These are phyloP conservation scores for Neobulgaria alba DNA, from an alignment of 2,329 filamentous ascomycete species.

Conservation along the genomic window DNA sequence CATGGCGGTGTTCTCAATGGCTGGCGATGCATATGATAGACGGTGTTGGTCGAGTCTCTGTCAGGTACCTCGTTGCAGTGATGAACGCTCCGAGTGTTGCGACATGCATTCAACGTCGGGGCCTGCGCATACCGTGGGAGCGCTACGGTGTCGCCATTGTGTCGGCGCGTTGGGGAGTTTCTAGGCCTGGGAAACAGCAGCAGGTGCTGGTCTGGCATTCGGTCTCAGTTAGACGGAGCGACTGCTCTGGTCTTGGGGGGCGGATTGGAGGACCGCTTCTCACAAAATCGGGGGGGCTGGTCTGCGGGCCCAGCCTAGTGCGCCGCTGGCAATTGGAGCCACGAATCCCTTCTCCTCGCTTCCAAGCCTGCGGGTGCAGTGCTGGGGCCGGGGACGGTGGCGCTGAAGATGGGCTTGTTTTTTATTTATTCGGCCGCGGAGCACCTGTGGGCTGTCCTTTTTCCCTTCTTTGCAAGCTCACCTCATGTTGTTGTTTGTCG, in stretches of 20 bases:
- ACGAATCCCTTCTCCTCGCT: too few species aligned
- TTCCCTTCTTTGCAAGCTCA: background rate
- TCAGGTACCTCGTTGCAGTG: background rate
- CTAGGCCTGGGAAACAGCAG: background rate
- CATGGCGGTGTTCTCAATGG: conserved; percentile 10
- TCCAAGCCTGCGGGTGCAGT: too few species aligned
- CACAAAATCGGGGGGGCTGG: background rate
- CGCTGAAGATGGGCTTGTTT: too few species aligned
- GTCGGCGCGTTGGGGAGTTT: background rate
- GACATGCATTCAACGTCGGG: background rate
- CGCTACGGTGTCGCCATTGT: background rate
- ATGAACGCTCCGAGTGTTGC: background rate
- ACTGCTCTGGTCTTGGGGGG: background rate
- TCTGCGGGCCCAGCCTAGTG: too few species aligned
- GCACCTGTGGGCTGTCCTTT: background rate
- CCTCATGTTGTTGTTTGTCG: background rate
- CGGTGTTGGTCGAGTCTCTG: background rate
- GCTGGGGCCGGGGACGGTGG: too few species aligned
- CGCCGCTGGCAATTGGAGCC: too few species aligned
- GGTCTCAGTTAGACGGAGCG: background rate
- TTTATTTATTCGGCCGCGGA: too few species aligned
- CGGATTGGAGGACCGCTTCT: background rate
- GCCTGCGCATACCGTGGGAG: background rate
- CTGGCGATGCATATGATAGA: background rate
- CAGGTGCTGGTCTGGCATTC: background rate